These are phyloP conservation scores for Phaeosphaeriaceae sp. DNA, from an alignment of 2,329 filamentous ascomycete genomes.

Conservation along the genomic window DNA sequence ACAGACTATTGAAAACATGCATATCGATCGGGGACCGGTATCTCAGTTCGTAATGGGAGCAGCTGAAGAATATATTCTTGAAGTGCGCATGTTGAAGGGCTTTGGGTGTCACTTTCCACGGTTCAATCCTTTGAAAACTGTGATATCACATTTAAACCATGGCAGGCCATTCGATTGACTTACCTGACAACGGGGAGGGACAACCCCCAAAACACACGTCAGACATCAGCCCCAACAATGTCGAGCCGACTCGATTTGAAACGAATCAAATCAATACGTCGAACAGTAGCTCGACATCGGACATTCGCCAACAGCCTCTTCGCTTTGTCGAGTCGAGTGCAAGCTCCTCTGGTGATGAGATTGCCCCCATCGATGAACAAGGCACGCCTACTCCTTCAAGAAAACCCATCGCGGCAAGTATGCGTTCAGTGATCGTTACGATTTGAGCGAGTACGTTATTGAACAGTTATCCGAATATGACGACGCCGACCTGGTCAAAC, in stretches of 20 bases:
- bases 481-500: slow-evolving; percentile 6
- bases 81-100: not conserved
- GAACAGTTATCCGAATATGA: slow-evolving; percentile 6
- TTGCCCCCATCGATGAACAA: not conserved
- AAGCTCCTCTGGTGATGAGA: slow-evolving; percentile 4
- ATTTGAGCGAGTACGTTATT: slow-evolving; percentile 2
- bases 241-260: not conserved
- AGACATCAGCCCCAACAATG: not conserved
- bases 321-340: slow-evolving; percentile 6
- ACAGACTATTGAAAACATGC: slow-evolving; percentile 4
- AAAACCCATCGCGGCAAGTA: slow-evolving; percentile 4
- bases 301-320: slow-evolving; percentile 1
- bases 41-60: not conserved
- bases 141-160: not conserved
- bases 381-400: slow-evolving; percentile 1
- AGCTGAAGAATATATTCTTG: slow-evolving; percentile 4
- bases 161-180: not conserved
- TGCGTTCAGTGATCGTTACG: slow-evolving; percentile 8
- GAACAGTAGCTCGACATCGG: not conserved
- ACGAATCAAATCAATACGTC: not conserved
- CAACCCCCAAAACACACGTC: not conserved
- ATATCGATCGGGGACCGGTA: slow-evolving; percentile 5
- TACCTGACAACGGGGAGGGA: not conserved
- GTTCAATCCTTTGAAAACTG: slow-evolving; percentile 1
- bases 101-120: not conserved